A percentile compares a stretch with the other conserved stretches of the same genome.
Conservation (phyloP, 805 yeast species). For the Yarrowia divulgata region DNA sequence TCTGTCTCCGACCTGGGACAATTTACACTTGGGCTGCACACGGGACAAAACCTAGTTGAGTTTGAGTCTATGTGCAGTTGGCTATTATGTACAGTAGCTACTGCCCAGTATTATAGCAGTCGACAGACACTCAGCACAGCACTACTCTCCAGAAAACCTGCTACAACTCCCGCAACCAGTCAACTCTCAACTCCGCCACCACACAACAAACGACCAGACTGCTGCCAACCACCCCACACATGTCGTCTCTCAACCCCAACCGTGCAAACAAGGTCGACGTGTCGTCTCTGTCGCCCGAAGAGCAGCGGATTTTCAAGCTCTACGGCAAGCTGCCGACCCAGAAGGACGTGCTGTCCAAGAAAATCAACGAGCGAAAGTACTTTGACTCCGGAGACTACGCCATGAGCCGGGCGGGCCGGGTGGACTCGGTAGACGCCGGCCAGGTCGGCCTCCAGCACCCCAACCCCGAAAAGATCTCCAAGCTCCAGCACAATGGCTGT, state of each 20-base stretch:
- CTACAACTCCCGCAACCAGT: slow-evolving; percentile 2
- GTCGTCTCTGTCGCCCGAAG: slow-evolving; percentile 59
- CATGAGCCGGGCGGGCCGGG: slow-evolving; percentile 58
- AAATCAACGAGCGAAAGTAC: slow-evolving; percentile 81
- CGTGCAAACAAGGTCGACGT: slow-evolving; percentile 39
- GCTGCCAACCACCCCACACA: background rate
- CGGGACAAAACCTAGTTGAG: slow-evolving; percentile 32
- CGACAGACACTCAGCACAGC: background rate
- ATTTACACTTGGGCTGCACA: slow-evolving; percentile 30
- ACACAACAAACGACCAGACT: background rate
- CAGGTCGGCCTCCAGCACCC: slow-evolving; percentile 46
- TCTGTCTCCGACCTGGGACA: background rate
- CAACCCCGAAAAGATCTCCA: slow-evolving; percentile 45
- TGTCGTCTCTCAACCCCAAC: slow-evolving; percentile 40
- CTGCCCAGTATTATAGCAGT: slow-evolving; percentile 32
- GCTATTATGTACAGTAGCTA: background rate
- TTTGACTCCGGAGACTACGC: slow-evolving; percentile 97
- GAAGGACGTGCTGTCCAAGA: slow-evolving; percentile 75
- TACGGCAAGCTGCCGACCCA: slow-evolving; percentile 88
- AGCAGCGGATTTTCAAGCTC: slow-evolving; percentile 73
- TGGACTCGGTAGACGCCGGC: slow-evolving; percentile 49
- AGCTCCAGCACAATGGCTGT: slow-evolving; percentile 37
- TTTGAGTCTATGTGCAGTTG: slow-evolving; percentile 31
- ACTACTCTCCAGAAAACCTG: slow-evolving; percentile 2
- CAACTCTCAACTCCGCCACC: slow-evolving; percentile 9